Conservation (phyloP, 192 early-diverging fungal genomes). For the Backusella sp. region DNA sequence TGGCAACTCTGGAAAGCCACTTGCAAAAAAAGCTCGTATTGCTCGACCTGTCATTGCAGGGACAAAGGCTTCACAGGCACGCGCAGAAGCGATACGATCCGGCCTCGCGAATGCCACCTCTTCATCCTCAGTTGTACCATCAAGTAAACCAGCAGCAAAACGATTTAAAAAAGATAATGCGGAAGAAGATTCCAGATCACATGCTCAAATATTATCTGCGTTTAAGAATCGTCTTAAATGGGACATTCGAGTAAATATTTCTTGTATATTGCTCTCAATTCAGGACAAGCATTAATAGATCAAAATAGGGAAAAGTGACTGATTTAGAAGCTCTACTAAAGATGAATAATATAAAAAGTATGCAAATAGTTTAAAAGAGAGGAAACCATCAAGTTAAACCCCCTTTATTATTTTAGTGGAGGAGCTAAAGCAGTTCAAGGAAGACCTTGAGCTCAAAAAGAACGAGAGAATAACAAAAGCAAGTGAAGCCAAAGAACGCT, state of each 20-base stretch:
- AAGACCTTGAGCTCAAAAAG: neutral
- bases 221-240: neutral
- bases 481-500: neutral
- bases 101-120: neutral
- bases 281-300: neutral
- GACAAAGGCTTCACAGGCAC: slow-evolving; percentile 14
- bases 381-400: neutral
- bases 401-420: neutral
- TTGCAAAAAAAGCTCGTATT: neutral
- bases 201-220: neutral
- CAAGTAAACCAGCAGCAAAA: neutral
- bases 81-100: neutral
- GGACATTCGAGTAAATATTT: slow-evolving; percentile 6
- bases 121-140: neutral
- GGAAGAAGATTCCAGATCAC: neutral
- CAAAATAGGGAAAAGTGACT: neutral
- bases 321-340: neutral
- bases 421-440: neutral
- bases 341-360: slow-evolving; percentile 6
- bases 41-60: neutral
- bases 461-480: neutral
- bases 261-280: neutral
- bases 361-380: neutral
- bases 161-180: neutral
- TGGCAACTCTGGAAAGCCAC: neutral